These are phyloP conservation scores for Chamaecrista fasciculata DNA, from an alignment of 306 rosid species.

Conservation along the genomic window DNA sequence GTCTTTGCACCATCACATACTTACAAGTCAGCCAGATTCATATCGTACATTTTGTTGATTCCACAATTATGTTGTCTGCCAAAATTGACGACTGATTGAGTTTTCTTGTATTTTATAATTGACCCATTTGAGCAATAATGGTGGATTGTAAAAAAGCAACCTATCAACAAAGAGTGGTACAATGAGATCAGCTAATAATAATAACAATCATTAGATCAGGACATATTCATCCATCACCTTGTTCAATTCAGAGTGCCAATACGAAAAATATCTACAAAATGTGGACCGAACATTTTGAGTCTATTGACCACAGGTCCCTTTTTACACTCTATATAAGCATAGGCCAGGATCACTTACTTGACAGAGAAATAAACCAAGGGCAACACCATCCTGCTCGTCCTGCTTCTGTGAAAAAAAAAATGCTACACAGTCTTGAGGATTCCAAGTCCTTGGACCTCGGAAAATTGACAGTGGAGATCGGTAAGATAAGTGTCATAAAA, in stretches of 20 bases:
- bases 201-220: not conserved
- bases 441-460: not conserved
- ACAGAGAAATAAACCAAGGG: slow-evolving; percentile 20
- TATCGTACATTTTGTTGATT: not conserved
- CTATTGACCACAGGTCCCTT: slow-evolving; percentile 15
- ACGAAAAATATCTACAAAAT: slow-evolving; percentile 21
- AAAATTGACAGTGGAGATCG: slow-evolving; percentile 49
- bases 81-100: slow-evolving; percentile 30
- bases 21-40: no score
- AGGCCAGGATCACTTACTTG: not conserved
- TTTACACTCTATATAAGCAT: slow-evolving; percentile 28
- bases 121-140: not conserved
- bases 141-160: slow-evolving; percentile 24
- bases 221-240: not conserved
- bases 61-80: slow-evolving; percentile 45
- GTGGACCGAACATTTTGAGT: not conserved
- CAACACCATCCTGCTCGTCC: slow-evolving; percentile 15
- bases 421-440: slow-evolving; percentile 30
- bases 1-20: no score
- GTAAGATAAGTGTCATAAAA: slow-evolving; percentile 1
- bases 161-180: slow-evolving; percentile 6
- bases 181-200: slow-evolving; percentile 26
- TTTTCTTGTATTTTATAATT: slow-evolving; percentile 1
- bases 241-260: not conserved
- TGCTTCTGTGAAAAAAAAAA: slow-evolving; percentile 4